Evolutionary conservation across 2,329 filamentous ascomycete species (phyloP).

Genomic region (Pyricularia sp.): DNA sequence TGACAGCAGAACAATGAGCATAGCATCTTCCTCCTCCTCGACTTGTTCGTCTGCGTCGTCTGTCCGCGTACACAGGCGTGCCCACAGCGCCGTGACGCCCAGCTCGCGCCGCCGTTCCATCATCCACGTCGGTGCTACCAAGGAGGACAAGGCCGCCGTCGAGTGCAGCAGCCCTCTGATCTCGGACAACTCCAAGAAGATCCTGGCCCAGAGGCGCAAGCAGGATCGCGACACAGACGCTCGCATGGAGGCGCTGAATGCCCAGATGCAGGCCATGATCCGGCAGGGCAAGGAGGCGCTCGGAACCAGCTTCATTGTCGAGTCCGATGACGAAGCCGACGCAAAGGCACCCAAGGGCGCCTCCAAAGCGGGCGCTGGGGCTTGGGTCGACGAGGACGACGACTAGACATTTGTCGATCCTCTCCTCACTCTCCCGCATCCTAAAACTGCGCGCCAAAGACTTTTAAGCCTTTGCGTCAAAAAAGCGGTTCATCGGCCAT

Average conservation of each 20-base stretch:
- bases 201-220: slow-evolving; percentile 60
- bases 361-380: not conserved
- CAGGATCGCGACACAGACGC: slow-evolving; percentile 73
- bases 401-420: not conserved
- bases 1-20: not conserved
- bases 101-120: slow-evolving; percentile 9
- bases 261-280: slow-evolving; percentile 77
- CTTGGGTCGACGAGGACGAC: slow-evolving; percentile 11
- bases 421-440: not conserved
- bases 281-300: slow-evolving; percentile 79
- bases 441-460: not conserved
- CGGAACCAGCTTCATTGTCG: slow-evolving; percentile 61
- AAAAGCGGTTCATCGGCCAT: not conserved
- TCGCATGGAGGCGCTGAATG: slow-evolving; percentile 70
- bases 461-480: not conserved
- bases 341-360: not conserved
- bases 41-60: not conserved
- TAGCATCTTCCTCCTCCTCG: not conserved
- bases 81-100: slow-evolving; percentile 2
- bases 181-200: slow-evolving; percentile 59
- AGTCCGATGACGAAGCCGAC: slow-evolving; percentile 23
- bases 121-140: slow-evolving; percentile 5
- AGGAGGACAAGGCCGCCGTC: slow-evolving; percentile 3
- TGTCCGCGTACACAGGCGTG: not conserved
- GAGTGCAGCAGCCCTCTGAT: slow-evolving; percentile 36